Percentiles rank a stretch among this genome's conserved stretches.
Evolutionary conservation across 164 flowering plant genomes (phyloP).

Genomic region (Annona cherimola): DNA sequence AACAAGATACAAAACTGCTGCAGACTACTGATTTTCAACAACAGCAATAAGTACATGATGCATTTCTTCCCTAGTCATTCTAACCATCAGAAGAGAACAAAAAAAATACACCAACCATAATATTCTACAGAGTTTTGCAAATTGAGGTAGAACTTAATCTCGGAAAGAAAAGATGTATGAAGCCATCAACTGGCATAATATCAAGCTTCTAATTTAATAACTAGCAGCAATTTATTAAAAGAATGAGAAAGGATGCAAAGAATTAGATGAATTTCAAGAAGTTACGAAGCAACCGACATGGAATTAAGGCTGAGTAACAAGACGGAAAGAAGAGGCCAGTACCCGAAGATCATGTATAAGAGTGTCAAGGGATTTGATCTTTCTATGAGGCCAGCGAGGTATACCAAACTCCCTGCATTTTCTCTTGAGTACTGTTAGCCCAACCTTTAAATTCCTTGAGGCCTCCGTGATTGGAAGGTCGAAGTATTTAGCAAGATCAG

Average conservation of each 20-base stretch:
- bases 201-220: not conserved
- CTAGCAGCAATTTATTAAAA: not conserved
- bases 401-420: constrained; percentile 68
- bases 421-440: constrained; percentile 57
- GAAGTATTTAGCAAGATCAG: constrained; percentile 53
- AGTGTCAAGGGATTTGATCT: constrained; percentile 57
- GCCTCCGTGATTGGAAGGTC: constrained; percentile 59
- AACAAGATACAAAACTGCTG: too few relatives aligned
- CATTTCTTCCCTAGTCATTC: too few relatives aligned
- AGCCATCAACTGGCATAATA: not conserved
- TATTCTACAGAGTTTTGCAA: too few relatives aligned
- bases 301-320: not conserved
- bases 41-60: too few relatives aligned
- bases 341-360: constrained; percentile 66
- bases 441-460: constrained; percentile 48
- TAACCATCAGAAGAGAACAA: too few relatives aligned
- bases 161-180: too few relatives aligned
- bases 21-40: too few relatives aligned
- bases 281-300: not conserved
- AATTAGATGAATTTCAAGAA: not conserved
- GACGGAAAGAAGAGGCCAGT: constrained; percentile 5
- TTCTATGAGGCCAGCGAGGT: constrained; percentile 74
- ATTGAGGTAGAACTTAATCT: not conserved
- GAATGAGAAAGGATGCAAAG: not conserved
- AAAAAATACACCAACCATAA: too few relatives aligned